Conservation (phyloP, 2,329 filamentous ascomycete genomes). For the Hypoxylon sp. region DNA sequence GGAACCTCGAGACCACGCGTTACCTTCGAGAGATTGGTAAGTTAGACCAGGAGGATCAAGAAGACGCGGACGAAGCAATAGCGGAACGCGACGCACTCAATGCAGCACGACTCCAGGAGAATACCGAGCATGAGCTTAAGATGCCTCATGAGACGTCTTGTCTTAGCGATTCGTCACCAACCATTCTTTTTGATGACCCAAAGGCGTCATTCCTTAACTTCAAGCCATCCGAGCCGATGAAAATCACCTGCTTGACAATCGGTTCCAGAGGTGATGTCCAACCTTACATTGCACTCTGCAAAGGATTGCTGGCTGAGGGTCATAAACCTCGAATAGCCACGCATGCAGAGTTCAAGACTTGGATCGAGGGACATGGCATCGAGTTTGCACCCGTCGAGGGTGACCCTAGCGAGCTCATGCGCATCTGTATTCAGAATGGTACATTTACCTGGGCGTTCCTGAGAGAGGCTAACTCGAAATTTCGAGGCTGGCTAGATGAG, state of each 20-base stretch:
- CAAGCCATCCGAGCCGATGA: conserved; percentile 84
- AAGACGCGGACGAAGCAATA: conserved; percentile 80
- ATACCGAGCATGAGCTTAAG: conserved; percentile 65
- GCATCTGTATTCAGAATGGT: conserved; percentile 94
- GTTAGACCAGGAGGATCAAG: conserved; percentile 77
- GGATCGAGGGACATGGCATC: conserved; percentile 94
- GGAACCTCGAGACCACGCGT: conserved; percentile 79
- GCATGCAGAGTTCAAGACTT: conserved; percentile 88
- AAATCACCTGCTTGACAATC: conserved; percentile 94
- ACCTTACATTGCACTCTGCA: conserved; percentile 96
- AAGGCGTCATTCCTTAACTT: conserved; percentile 91
- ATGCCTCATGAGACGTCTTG: conserved; percentile 64
- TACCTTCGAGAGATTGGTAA: conserved; percentile 79
- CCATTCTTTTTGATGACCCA: conserved; percentile 90
- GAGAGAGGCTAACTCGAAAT: conserved; percentile 86
- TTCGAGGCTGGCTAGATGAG: conserved; percentile 95
- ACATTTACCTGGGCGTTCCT: conserved; percentile 97
- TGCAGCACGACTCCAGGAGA: conserved; percentile 74
- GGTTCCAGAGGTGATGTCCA: conserved; percentile 97
- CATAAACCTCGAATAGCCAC: conserved; percentile 91
- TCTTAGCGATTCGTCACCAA: conserved; percentile 71
- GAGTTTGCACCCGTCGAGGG: conserved; percentile 91
- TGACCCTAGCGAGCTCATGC: conserved; percentile 94
- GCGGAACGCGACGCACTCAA: conserved; percentile 86
- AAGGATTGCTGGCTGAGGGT: conserved; percentile 88